Base-by-base conservation (phyloP, 1,284 basidiomycete genomes). In the Pseudozyma pruni region DNA sequence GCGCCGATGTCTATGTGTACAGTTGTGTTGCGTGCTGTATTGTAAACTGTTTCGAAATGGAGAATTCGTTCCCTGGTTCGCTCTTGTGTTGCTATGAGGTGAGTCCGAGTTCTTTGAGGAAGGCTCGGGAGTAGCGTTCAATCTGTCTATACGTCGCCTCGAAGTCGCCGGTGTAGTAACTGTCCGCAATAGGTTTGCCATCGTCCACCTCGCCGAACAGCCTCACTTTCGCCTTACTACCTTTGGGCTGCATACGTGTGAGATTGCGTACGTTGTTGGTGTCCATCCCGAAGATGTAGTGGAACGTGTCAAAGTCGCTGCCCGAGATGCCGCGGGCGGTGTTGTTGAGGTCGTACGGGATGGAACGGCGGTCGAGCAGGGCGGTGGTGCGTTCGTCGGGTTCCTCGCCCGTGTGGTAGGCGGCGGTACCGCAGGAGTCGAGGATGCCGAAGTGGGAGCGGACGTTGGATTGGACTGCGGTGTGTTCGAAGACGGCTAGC, bases 271-370 rank as follows among this genome's bases (percentile, higher is more conserved):
- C 76, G 62, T 85, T 85, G 77, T 76, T 63, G 14, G 57, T 54
- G 63, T 80, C 85, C 84, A 85, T 85, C 3, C 85, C 85, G 27
- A 86, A 77, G 48, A 86, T 85, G 68, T 84, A 84, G 75, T 85
- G 80, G 60, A 85, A 85, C 9, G 67, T 60, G 44, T 49, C 35
- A 46, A 81, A 86, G 75, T 86, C 85, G 10, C 48, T 17, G 8
- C 44, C 40, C 0, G 52, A 53, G 20, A 85, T 81, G 16, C 78
- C 79, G 34, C 85, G 78, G 1, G 85, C 85, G 2, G 72, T 61
- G 40, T 79, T 64, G 27, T 41, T 27, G 7, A 42, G 82, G 20
- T 80, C 67, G 51, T 84, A 83, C 2, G 84, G 82, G 19, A 85
- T 78, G 8, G 74, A 68, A 50, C 85, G 78, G 62, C 83, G 81